These are phyloP conservation scores for Suillus discolor DNA, from an alignment of 768 basidiomycete genomes.

Conservation along the genomic window DNA sequence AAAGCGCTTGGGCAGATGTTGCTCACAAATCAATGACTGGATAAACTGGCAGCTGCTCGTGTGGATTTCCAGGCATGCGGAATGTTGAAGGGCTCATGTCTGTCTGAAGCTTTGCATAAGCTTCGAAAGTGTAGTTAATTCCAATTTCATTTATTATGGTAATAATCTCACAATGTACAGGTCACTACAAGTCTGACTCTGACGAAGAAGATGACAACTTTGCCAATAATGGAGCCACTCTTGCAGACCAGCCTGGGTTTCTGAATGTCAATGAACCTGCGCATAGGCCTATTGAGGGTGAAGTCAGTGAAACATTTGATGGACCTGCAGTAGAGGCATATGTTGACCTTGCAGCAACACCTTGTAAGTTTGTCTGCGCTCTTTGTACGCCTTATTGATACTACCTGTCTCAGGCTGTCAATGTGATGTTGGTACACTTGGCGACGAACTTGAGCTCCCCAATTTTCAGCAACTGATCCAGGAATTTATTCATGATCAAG, in stretches of 20 bases:
- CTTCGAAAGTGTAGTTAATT: too few species aligned
- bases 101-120: too few species aligned
- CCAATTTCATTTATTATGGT: too few species aligned
- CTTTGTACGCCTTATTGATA: background rate
- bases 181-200: too few species aligned
- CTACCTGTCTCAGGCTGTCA: background rate
- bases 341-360: background rate
- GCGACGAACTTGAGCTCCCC: background rate
- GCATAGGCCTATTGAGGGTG: background rate
- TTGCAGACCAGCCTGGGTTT: background rate
- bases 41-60: constrained; percentile 10
- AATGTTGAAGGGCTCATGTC: too few species aligned
- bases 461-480: background rate
- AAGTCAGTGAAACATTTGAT: background rate
- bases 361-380: background rate
- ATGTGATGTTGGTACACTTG: background rate
- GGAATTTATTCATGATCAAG: background rate
- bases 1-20: constrained; percentile 18
- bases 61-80: background rate
- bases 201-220: too few species aligned
- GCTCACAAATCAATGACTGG: constrained; percentile 27
- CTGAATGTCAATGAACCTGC: background rate
- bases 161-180: too few species aligned
- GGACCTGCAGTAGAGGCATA: background rate
- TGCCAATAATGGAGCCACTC: too few species aligned